Percentiles rank a stretch among this genome's conserved stretches.
Conservation (phyloP, 2,329 filamentous ascomycete species). For the Alternaria triticimaculans region DNA sequence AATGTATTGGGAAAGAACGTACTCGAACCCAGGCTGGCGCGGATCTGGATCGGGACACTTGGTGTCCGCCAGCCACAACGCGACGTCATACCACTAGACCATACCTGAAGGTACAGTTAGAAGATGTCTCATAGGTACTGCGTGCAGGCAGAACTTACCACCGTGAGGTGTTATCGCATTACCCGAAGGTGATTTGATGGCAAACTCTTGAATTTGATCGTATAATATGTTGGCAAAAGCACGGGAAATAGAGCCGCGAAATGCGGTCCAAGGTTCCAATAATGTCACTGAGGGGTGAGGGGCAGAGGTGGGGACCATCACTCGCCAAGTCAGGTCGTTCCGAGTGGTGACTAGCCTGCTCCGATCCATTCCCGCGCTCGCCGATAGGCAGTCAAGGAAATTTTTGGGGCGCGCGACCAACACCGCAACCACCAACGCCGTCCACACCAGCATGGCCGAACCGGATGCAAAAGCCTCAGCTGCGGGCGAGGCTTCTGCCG, state of each 20-base stretch:
- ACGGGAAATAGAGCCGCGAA: neutral
- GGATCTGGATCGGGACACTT: slow-evolving; percentile 29
- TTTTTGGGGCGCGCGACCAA: slow-evolving; percentile 32
- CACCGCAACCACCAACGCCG: slow-evolving; percentile 14
- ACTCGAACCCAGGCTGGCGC: slow-evolving; percentile 42
- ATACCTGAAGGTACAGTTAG: slow-evolving; percentile 15
- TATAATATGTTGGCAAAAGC: neutral
- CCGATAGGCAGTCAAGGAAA: slow-evolving; percentile 23
- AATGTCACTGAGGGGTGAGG: neutral
- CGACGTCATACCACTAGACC: slow-evolving; percentile 43
- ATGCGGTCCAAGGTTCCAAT: neutral
- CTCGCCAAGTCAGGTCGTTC: neutral
- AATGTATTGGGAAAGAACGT: slow-evolving; percentile 15
- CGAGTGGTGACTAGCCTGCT: slow-evolving; percentile 7
- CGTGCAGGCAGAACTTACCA: neutral
- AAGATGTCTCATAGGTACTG: neutral
- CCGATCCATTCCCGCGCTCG: slow-evolving; percentile 26
- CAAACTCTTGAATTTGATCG: neutral
- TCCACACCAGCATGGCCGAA: slow-evolving; percentile 40
- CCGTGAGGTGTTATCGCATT: neutral
- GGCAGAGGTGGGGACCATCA: neutral
- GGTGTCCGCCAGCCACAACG: slow-evolving; percentile 37
- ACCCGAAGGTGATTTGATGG: neutral
- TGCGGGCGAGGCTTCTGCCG: slow-evolving; percentile 27
- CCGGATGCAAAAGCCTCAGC: slow-evolving; percentile 37